A percentile compares a stretch with the other conserved stretches of the same genome.
Conservation (phyloP, 352 stramenopile species). For the Phytophthora fragariaefolia region DNA sequence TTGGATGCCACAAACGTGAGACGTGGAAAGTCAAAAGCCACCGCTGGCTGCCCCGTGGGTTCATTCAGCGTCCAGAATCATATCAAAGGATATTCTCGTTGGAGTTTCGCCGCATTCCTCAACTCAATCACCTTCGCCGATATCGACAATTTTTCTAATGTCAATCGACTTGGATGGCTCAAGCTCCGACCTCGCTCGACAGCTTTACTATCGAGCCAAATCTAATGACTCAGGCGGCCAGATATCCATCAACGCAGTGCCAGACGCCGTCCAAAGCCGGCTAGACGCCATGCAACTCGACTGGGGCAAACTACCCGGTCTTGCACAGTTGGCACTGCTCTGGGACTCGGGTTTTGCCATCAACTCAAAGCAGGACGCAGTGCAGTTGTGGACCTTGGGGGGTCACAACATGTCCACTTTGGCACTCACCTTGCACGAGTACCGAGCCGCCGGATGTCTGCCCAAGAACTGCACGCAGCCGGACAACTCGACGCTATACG, state of each 20-base stretch:
- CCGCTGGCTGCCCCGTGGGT: too few species aligned
- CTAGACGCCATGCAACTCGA: neutral
- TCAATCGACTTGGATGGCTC: conserved; percentile 25
- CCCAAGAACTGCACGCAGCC: conserved; percentile 26
- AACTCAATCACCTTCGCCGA: too few species aligned
- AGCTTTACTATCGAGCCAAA: conserved; percentile 18
- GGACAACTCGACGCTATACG: conserved; percentile 10
- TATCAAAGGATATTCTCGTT: too few species aligned
- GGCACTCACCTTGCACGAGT: conserved; percentile 31
- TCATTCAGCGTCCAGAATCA: too few species aligned
- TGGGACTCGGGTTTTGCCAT: conserved; percentile 34
- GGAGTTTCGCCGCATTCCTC: too few species aligned
- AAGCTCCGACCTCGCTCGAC: conserved; percentile 29
- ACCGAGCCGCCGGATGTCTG: conserved; percentile 14
- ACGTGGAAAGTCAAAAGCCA: too few species aligned
- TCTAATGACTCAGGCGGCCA: neutral
- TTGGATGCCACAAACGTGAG: too few species aligned
- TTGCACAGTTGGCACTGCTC: neutral
- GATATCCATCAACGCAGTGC: neutral
- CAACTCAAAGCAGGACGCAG: conserved; percentile 13
- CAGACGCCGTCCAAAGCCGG: neutral
- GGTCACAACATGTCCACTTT: conserved; percentile 37
- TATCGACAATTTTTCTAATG: too few species aligned
- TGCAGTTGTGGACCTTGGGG: conserved; percentile 36
- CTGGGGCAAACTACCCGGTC: conserved; percentile 3